Base-by-base conservation (phyloP, 257 asterid genomes). In the Solanum chilense region DNA sequence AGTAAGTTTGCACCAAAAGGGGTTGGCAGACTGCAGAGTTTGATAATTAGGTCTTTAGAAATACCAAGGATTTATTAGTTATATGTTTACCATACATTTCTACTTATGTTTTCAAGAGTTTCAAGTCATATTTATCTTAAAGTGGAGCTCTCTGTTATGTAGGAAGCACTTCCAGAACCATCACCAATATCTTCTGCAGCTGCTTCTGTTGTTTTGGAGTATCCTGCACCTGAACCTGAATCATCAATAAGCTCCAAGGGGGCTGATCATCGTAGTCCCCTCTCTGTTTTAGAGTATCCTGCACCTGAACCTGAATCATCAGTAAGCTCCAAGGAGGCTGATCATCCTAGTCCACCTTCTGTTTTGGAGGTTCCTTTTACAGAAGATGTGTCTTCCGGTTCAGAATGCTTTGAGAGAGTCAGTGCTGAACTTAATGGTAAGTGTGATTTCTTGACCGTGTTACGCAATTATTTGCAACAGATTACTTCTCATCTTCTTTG, bases 271-370 rank as follows among this genome's bases (percentile, higher is more conserved):
- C 94, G 91, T 75, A 97, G 99, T 91, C 99, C 99, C 14, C 90
- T 91, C 87, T 95, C 99, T 73, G 95, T 95, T 81, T 82, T n/a
- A 56, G 86, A 68, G 83, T 86, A 87, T 83, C 45, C 85, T 81
- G 86, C 58, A 70, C 90, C 91, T 81, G 91, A 96, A 90, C 91
- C 86, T 12, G 98, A 91, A 82, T 93, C 90, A 58, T 90, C 91
- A 69, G 97, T 91, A 87, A 89, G 94, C 93, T 94, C 92, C 68
- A 93, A 91, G 88, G 98, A 94, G 90, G 95, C 92, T 47, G 96
- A 93, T 86, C 95, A 94, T 92, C 95, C 92, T 75, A 97, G 99
- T 90, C 98, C 99, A 20, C 90, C 90, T 87, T 95, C 99, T 71
- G 95, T 95, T 86, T 94, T 95, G 89, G 96, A 94, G 90, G 90